Evolutionary conservation across 805 yeast species (phyloP), one percentile per base, ranked within the genome.

Genomic region (Barnettozyma wickerhamii): DNA sequence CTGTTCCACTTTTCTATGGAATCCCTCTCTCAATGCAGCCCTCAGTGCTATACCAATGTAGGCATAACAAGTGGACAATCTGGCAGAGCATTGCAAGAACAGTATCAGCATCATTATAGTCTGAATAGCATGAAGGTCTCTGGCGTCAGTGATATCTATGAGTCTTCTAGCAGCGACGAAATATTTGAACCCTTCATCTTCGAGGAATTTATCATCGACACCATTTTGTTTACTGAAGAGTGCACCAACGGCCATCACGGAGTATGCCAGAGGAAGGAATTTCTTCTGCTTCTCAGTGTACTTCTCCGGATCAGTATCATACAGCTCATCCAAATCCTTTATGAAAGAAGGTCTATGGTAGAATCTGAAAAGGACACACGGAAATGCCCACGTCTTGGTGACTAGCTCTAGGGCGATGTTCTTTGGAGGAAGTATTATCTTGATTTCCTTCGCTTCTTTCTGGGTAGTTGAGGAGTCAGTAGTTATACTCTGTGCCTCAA

Each of bases 171-270:
- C 95, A 30, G 86, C 93, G 48, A 80, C 73, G 56, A 87, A 88
- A 62, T 84, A 88, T 50, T 72, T 72, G 58, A 81, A 83, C 3
- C 95, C 95, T 50, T 85, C 93, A 58, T 83, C 88, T 40, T 79
- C 81, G 40, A 78, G 67, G 37, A 59, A 46, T 26, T 53, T 58
- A 36, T 55, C 55, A 30, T 59, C 59, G 34, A 58, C 45, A 19
- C 55, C 53, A 19, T 53, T 56, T 46, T 72, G 69, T 53, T 79
- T 79, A 28, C 77, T 72, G 51, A 89, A 86, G 28, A 88, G 65
- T 4, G 88, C 85, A 13, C 96, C 96, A 48, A 88, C 86, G 0
- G 96, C 95, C 64, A 89, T 71, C n/a, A 87, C 84, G 1, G 93
- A 77, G 62, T 88, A 88, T 31, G 88, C 79, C 45, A 89, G 69